These are phyloP conservation scores for Fusarium stilboides DNA, from an alignment of 2,329 filamentous ascomycete genomes.

Conservation along the genomic window DNA sequence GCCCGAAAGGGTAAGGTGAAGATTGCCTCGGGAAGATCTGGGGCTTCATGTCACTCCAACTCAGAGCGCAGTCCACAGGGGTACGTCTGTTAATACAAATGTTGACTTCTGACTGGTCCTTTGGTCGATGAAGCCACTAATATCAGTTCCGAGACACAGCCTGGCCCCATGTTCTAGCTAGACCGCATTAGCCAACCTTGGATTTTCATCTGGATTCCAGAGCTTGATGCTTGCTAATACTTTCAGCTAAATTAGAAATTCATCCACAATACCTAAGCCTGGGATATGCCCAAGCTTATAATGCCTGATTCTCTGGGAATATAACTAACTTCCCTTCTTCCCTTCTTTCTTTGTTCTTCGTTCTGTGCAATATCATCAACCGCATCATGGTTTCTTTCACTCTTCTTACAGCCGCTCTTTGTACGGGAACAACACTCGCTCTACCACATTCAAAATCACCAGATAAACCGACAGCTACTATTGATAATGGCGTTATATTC, in stretches of 20 bases:
- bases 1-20: slow-evolving; percentile 14
- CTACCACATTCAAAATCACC: background rate
- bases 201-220: too few relatives aligned
- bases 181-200: background rate
- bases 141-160: background rate
- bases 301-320: background rate
- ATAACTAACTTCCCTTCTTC: slow-evolving; percentile 6
- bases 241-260: slow-evolving; percentile 3
- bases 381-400: slow-evolving; percentile 19
- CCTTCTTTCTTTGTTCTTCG: fast-evolving
- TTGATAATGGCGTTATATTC: slow-evolving; percentile 38
- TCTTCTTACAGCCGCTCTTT: slow-evolving; percentile 5
- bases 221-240: background rate
- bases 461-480: slow-evolving; percentile 29
- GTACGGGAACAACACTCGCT: background rate
- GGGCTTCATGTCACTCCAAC: background rate
- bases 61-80: too few relatives aligned
- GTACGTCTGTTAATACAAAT: background rate
- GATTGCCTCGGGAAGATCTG: background rate
- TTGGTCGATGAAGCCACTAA: too few relatives aligned
- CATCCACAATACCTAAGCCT: background rate
- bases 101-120: background rate
- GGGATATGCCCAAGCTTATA: background rate
- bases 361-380: background rate
- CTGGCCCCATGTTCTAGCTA: background rate